Evolutionary conservation across 345 rosid species (phyloP), one percentile per base, ranked within the genome.

Genomic region (Cardamine resedifolia): DNA sequence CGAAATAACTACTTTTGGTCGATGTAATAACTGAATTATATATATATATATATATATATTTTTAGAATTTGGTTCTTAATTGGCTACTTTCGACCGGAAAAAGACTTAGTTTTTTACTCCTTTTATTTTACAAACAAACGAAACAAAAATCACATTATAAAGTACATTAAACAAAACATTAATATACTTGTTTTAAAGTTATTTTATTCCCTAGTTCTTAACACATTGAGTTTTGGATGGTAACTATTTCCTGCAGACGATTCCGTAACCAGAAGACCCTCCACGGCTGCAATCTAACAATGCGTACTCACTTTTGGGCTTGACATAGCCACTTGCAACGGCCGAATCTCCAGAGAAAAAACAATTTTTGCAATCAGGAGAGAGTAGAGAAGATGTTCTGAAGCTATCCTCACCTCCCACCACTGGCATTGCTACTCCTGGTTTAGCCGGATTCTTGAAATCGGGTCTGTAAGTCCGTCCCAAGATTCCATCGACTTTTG

Each of bases 401-500:
- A 81, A 84, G 59, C 66, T 84, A 52, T 82, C 85, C 48, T 88
- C 89, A 48, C 80, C 84, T 44, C 86, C 86, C 7, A 80, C 64
- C 10, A 83, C 78, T 10, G 88, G 86, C 91, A 84, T 83, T 20
- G 83, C 87, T n/a, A 81, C 86, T 2, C 87, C 88, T 2, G 82
- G 84, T 74, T 83, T 86, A 16, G 84, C 86, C 1, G 84, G 90
- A 69, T 84, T 86, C 74, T 72, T n/a, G 62, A 90, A 90, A 75
- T 84, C 81, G 0, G 85, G 90, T 58, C 68, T 67, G 66, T 82
- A 74, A 19, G 89, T 88, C 74, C 85, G 77, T 33, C 91, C 94
- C 21, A 88, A 79, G 43, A 84, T 86, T 68, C 89, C 90, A 24
- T 90, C 82, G 20, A 85, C 85, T 51, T 78, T 70, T 1, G 86